Conservation (phyloP, 2,329 filamentous ascomycete genomes). For the Claviceps spartinae region DNA sequence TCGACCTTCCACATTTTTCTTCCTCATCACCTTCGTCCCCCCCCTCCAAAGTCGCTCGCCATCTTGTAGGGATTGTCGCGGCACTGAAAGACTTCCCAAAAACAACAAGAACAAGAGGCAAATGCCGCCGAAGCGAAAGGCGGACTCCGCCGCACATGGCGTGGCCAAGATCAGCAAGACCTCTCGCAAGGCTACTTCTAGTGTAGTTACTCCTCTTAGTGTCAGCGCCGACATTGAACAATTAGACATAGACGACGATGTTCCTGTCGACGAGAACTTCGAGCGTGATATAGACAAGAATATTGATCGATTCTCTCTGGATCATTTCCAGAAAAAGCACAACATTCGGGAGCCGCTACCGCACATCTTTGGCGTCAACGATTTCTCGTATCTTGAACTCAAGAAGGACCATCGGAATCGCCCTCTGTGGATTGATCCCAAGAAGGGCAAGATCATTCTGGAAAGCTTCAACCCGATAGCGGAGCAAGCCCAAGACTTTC, state of each 20-base stretch:
- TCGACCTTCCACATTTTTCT: not conserved
- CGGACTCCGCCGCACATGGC: slow-evolving; percentile 32
- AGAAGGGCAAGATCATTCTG: slow-evolving; percentile 74
- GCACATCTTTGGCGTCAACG: slow-evolving; percentile 36
- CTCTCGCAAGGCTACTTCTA: slow-evolving; percentile 46
- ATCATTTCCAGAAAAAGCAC: slow-evolving; percentile 34
- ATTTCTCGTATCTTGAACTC: slow-evolving; percentile 70
- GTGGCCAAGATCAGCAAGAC: slow-evolving; percentile 41
- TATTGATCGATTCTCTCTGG: slow-evolving; percentile 45
- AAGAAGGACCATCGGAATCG: slow-evolving; percentile 84
- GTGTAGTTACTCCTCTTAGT: slow-evolving; percentile 45
- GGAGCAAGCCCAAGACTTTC: slow-evolving; percentile 77
- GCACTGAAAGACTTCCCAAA: slow-evolving; percentile 7
- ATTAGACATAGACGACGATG: slow-evolving; percentile 29
- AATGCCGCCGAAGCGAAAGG: slow-evolving; percentile 65
- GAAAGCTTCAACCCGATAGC: slow-evolving; percentile 89
- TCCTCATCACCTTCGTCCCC: not conserved
- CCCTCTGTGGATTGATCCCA: slow-evolving; percentile 85
- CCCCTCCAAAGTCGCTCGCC: not conserved
- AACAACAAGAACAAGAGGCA: not conserved
- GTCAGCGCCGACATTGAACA: slow-evolving; percentile 39
- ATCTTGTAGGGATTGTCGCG: slow-evolving; percentile 4
- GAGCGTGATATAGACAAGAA: slow-evolving; percentile 43
- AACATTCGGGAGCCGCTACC: slow-evolving; percentile 30
- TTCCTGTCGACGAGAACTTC: slow-evolving; percentile 35